Evolutionary conservation across 2,329 filamentous ascomycete species (phyloP), one percentile per base, ranked within the genome.

Genomic region (Claviceps sp.): DNA sequence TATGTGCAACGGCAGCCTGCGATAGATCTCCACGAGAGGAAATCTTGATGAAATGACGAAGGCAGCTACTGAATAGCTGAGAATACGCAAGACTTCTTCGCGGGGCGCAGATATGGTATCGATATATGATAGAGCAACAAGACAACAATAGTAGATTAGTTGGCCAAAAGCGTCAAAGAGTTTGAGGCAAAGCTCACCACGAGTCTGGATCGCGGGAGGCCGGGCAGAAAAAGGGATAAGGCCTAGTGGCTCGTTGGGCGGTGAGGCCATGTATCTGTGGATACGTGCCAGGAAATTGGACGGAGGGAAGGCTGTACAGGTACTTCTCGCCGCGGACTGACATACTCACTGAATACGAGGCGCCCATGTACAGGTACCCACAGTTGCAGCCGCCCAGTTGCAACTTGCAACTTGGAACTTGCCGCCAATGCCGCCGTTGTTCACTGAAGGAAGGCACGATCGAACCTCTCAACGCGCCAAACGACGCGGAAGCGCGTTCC

Each of bases 391-490:
- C 42, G 13, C 20, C 13, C 13, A 39, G 14, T 39, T 16, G n/a
- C 3, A 26, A 16, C 5, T 39, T 16, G n/a, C 3, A 26, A 16
- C 5, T n/a, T 20, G 20, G 20, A 14, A 16, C 5, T n/a, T 39
- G n/a, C 13, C 16, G 22, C 42, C 6, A 23, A 4, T 16, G 20
- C 42, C 13, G 23, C 42, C 6, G 42, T 44, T 34, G 42, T 44
- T 14, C 20, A n/a, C n/a, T n/a, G n/a, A n/a, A 44, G 43, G 43
- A 50, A 45, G 43, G 42, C 17, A 38, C 26, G 20, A 50, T 17
- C 16, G 54, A 56, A 59, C 58, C 61, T 60, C 61, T 64, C 60
- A 63, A 64, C 61, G 61, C 61, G 61, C 46, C 57, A 53, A 47
- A 53, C 52, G 50, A 54, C 56, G 50, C 52, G 56, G 54, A 56